Evolutionary conservation across 257 asterid genomes (phyloP).

Genomic region (Fraxinus excelsior): DNA sequence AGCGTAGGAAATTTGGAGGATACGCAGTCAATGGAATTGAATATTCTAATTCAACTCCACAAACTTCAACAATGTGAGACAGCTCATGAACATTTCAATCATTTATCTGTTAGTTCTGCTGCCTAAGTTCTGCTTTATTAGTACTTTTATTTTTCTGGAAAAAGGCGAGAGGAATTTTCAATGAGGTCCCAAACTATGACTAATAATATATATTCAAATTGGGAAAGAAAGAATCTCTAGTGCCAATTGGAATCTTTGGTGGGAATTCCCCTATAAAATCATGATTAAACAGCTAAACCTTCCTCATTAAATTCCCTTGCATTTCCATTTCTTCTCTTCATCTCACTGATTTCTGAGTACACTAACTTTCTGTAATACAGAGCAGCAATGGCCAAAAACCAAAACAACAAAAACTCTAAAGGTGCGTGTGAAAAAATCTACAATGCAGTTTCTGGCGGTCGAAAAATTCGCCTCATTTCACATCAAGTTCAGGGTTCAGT

Average conservation of each 20-base stretch:
- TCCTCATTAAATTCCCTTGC: slow-evolving; percentile 19
- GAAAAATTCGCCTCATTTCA: neutral
- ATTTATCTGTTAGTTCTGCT: too few relatives aligned
- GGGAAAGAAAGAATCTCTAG: neutral
- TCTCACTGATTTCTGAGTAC: neutral
- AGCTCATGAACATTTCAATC: neutral
- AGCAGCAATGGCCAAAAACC: slow-evolving; percentile 32
- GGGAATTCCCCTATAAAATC: slow-evolving; percentile 12
- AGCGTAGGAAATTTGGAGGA: neutral
- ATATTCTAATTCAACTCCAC: neutral
- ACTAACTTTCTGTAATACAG: neutral
- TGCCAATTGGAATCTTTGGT: slow-evolving; percentile 12
- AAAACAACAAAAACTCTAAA: slow-evolving; percentile 11
- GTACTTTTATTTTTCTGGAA: neutral
- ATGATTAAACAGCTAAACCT: slow-evolving; percentile 13
- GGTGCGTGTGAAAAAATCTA: slow-evolving; percentile 14
- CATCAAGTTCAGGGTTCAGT: neutral
- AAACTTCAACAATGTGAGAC: neutral
- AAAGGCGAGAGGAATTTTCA: neutral
- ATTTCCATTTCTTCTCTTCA: neutral
- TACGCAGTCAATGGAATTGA: neutral
- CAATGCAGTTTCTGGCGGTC: neutral
- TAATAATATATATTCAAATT: neutral
- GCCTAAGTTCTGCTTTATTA: too few relatives aligned
- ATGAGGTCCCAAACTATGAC: neutral